phyloP scores from a whole-genome alignment of 1,284 basidiomycete species.

The Cryptococcus hybrid region DNA sequence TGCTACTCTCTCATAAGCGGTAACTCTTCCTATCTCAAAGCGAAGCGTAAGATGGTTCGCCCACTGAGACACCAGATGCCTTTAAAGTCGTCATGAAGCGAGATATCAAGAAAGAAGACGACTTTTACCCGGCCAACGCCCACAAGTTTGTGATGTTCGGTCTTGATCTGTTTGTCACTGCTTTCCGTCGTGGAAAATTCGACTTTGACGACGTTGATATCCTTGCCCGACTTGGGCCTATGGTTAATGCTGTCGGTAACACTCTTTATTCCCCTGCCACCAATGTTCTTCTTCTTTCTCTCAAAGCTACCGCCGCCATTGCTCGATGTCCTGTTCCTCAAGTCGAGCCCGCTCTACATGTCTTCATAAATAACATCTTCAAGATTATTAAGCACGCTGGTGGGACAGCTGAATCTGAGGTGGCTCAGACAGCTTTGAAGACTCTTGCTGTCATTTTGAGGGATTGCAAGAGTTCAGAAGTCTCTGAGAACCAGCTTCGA shows the following conservation, averaged over 20 bases:
- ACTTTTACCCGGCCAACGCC: slow-evolving; percentile 78
- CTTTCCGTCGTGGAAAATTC: slow-evolving; percentile 80
- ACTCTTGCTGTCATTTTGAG: slow-evolving; percentile 82
- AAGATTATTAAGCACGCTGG: slow-evolving; percentile 81
- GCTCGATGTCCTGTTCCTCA: slow-evolving; percentile 80
- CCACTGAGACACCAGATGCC: slow-evolving; percentile 54
- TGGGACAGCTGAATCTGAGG: slow-evolving; percentile 78
- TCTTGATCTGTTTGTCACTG: slow-evolving; percentile 86
- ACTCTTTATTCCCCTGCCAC: slow-evolving; percentile 83
- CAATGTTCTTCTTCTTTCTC: slow-evolving; percentile 72
- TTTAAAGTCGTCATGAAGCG: slow-evolving; percentile 77
- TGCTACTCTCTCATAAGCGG: slow-evolving; percentile 89
- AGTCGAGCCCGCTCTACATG: slow-evolving; percentile 72
- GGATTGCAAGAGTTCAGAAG: slow-evolving; percentile 71
- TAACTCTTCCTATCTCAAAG: slow-evolving; percentile 70
- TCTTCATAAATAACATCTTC: slow-evolving; percentile 83
- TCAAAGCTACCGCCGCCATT: slow-evolving; percentile 79
- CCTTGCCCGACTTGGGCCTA: slow-evolving; percentile 76
- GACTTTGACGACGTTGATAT: slow-evolving; percentile 73
- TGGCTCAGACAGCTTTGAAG: slow-evolving; percentile 84
- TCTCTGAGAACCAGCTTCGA: slow-evolving; percentile 86
- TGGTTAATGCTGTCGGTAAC: slow-evolving; percentile 87
- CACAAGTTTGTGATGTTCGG: slow-evolving; percentile 88
- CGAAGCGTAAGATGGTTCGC: slow-evolving; percentile 41
- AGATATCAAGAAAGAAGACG: slow-evolving; percentile 54